Conservation (phyloP, 2,329 filamentous ascomycete genomes). For the Elsinoe fawcettii region DNA sequence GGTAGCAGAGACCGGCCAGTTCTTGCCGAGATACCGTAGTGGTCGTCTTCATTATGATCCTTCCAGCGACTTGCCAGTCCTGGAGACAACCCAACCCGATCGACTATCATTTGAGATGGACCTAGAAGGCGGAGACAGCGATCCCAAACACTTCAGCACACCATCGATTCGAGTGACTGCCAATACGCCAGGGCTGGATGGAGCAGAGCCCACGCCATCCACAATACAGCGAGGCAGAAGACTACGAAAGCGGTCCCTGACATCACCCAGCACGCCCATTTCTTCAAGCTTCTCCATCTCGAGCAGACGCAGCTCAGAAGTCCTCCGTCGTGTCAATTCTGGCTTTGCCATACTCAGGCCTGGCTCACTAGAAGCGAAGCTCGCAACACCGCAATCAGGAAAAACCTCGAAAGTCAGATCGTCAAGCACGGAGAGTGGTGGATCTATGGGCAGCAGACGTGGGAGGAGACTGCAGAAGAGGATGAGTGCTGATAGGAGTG, state of each 20-base stretch:
- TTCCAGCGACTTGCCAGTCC: neutral
- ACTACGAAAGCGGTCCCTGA: constrained; percentile 1
- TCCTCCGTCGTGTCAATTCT: constrained; percentile 20
- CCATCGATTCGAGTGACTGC: constrained; percentile 6
- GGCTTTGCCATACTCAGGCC: constrained; percentile 31
- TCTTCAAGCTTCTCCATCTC: constrained; percentile 11
- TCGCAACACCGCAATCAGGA: neutral
- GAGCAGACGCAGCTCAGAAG: constrained; percentile 14
- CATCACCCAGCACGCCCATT: neutral
- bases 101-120: constrained; percentile 11
- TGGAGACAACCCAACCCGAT: neutral
- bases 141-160: constrained; percentile 11
- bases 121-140: constrained; percentile 3
- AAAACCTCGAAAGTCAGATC: neutral
- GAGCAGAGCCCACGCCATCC: neutral
- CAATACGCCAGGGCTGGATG: constrained; percentile 4
- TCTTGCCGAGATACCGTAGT: constrained; percentile 35
- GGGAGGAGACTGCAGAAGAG: constrained; percentile 16
- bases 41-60: neutral
- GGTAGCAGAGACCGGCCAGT: constrained; percentile 44
- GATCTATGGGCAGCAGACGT: constrained; percentile 24
- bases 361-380: constrained; percentile 24
- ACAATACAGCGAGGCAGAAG: neutral
- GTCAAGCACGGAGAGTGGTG: constrained; percentile 12
- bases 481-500: neutral